A percentile compares a stretch with the other conserved stretches of the same genome.
Evolutionary conservation across 2,329 filamentous ascomycete genomes (phyloP).

Genomic region (Aspergillus uvarum): DNA sequence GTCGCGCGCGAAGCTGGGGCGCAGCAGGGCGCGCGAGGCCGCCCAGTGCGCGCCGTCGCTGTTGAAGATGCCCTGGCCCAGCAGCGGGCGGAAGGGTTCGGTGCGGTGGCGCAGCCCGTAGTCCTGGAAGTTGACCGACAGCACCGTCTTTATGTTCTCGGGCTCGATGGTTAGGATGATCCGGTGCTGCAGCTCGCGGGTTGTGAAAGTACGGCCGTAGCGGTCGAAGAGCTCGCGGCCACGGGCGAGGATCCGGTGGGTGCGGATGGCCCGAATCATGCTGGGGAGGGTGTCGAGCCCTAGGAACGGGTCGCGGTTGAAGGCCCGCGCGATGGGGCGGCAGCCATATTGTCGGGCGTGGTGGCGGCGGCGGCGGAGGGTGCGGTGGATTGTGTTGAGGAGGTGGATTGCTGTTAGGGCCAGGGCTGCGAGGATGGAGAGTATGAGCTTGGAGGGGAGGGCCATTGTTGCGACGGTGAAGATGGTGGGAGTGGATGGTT

Average conservation of each 20-base stretch:
- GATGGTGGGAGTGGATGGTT: too few relatives aligned
- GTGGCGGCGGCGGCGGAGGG: constrained; percentile 20
- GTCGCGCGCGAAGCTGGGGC: constrained; percentile 21
- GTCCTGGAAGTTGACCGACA: constrained; percentile 54
- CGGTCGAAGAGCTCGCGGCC: neutral
- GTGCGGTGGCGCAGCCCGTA: constrained; percentile 43
- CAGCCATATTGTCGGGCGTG: constrained; percentile 18
- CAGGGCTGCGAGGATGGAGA: neutral
- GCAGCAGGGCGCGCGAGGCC: constrained; percentile 14
- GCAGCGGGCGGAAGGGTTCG: constrained; percentile 17
- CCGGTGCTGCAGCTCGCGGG: constrained; percentile 11
- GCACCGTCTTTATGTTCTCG: constrained; percentile 56
- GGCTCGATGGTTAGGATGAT: constrained; percentile 42
- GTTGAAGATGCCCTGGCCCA: constrained; percentile 25
- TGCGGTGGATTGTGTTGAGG: constrained; percentile 5
- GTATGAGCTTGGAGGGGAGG: neutral
- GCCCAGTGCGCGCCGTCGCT: constrained; percentile 17
- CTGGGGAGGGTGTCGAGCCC: constrained; percentile 14
- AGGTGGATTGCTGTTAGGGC: neutral
- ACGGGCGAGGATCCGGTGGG: constrained; percentile 5
- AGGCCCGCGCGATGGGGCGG: constrained; percentile 13
- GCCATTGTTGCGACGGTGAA: too few relatives aligned
- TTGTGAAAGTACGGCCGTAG: constrained; percentile 13
- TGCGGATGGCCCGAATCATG: neutral
- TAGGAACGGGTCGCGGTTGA: constrained; percentile 19